These are phyloP conservation scores for Globisporangium heterothallicum DNA, from an alignment of 352 stramenopile genomes.

Conservation along the genomic window DNA sequence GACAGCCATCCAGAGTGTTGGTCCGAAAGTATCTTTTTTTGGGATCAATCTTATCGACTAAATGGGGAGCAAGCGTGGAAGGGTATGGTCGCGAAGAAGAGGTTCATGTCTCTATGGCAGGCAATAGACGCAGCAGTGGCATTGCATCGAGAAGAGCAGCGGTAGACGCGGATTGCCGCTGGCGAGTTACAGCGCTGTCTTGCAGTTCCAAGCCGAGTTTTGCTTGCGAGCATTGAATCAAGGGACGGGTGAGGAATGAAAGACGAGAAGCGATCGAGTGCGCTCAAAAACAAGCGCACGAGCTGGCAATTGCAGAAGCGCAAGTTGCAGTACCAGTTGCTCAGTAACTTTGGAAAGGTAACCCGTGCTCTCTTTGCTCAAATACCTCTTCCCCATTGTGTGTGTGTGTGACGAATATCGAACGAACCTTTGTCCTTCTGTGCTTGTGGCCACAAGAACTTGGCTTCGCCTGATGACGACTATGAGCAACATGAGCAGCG, in stretches of 20 bases:
- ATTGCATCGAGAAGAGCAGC: neutral
- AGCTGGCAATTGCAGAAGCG: constrained; percentile 59
- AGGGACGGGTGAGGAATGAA: constrained; percentile 7
- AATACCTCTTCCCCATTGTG: too few species aligned
- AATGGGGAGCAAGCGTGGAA: too few species aligned
- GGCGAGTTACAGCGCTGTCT: too few species aligned
- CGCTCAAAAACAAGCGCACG: constrained; percentile 33
- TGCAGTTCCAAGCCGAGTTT: too few species aligned
- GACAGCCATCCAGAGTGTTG: neutral
- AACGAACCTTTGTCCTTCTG: too few species aligned
- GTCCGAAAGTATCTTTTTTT: neutral
- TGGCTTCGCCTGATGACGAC: constrained; percentile 44
- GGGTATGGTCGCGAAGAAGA: too few species aligned
- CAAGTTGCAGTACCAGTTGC: constrained; percentile 50
- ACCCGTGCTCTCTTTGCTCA: too few species aligned
- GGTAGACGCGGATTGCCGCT: neutral
- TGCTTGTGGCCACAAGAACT: constrained; percentile 28
- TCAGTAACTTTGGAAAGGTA: constrained; percentile 53
- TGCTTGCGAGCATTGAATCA: neutral
- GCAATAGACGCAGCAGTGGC: neutral
- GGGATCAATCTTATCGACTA: neutral
- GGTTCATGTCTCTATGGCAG: too few species aligned
- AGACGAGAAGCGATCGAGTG: constrained; percentile 13
- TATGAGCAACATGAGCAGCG: constrained; percentile 72
- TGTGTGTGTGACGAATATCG: too few species aligned